These are phyloP conservation scores for Chamaecrista fasciculata DNA, from an alignment of 306 rosid species.

Conservation along the genomic window DNA sequence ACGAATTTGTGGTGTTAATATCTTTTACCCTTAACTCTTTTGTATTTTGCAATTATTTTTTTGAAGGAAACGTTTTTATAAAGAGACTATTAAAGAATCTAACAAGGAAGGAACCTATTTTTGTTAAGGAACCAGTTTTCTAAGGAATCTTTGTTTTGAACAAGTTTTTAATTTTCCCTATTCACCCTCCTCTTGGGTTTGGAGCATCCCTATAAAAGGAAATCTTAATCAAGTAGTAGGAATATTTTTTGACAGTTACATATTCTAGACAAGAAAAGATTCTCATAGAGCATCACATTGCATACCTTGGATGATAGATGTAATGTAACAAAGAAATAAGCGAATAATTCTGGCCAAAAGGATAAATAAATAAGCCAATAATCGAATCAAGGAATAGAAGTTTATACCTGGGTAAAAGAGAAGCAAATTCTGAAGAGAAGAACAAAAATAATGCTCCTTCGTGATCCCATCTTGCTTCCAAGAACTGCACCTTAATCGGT, in stretches of 20 bases:
- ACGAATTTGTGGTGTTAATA: too few relatives aligned
- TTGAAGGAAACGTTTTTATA: too few relatives aligned
- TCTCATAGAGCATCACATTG: background rate
- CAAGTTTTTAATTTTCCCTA: too few relatives aligned
- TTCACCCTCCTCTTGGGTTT: too few relatives aligned
- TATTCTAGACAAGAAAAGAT: background rate
- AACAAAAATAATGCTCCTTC: slow-evolving; percentile 50
- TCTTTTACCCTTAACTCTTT: too few relatives aligned
- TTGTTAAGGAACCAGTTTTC: too few relatives aligned
- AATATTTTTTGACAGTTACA: background rate
- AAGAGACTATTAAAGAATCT: too few relatives aligned
- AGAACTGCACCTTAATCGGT: slow-evolving; percentile 38
- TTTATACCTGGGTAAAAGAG: slow-evolving; percentile 72
- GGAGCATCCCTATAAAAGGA: background rate
- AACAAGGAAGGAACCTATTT: too few relatives aligned
- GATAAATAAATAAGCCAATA: background rate
- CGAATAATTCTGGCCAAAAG: background rate
- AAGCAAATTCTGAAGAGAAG: slow-evolving; percentile 63
- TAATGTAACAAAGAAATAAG: background rate
- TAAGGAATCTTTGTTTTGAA: too few relatives aligned
- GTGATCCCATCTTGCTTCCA: slow-evolving; percentile 50
- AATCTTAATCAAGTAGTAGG: background rate
- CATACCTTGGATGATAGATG: background rate
- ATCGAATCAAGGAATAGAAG: slow-evolving; percentile 1
- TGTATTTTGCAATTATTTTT: too few relatives aligned